Evolutionary conservation across 108 stramenopile species (phyloP).

Genomic region (Cafeteria roenbergensis): DNA sequence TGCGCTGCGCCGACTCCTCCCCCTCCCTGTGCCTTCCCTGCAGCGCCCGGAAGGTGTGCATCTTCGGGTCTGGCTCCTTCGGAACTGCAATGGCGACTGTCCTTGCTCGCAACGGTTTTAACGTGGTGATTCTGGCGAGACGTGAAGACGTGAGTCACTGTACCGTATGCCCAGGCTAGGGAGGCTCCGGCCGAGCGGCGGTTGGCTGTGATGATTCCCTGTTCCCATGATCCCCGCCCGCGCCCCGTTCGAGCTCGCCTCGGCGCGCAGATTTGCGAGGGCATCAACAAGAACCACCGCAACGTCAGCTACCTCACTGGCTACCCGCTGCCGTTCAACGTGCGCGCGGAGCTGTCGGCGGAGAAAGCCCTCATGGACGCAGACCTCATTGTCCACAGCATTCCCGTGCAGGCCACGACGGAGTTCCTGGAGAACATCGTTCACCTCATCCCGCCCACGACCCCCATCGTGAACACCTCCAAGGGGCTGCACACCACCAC

Average conservation of each 20-base stretch:
- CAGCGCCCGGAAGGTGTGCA: too few relatives aligned
- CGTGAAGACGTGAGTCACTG: slow-evolving; percentile 39
- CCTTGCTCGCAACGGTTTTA: slow-evolving; percentile 50
- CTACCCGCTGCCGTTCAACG: slow-evolving; percentile 41
- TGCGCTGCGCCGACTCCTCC: too few relatives aligned
- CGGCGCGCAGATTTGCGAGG: too few relatives aligned
- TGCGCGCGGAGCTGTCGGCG: slow-evolving; percentile 35
- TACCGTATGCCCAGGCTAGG: too few relatives aligned
- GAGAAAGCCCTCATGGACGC: slow-evolving; percentile 20
- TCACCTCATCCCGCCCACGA: slow-evolving; percentile 40
- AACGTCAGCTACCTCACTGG: slow-evolving; percentile 60
- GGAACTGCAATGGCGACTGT: slow-evolving; percentile 69
- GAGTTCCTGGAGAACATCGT: slow-evolving; percentile 48
- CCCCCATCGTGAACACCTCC: slow-evolving; percentile 52
- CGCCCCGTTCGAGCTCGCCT: too few relatives aligned
- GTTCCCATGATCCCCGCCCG: too few relatives aligned
- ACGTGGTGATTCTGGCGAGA: slow-evolving; percentile 48
- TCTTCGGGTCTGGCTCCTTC: slow-evolving; percentile 37
- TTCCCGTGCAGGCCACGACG: slow-evolving; percentile 57
- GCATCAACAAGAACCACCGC: slow-evolving; percentile 38
- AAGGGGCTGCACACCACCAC: slow-evolving; percentile 64
- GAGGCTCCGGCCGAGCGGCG: too few relatives aligned
- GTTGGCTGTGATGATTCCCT: too few relatives aligned
- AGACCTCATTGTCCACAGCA: slow-evolving; percentile 48
- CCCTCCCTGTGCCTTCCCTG: too few relatives aligned